These are phyloP conservation scores for Copromyces sp. DNA, from an alignment of 495 filamentous ascomycete species.

Conservation along the genomic window DNA sequence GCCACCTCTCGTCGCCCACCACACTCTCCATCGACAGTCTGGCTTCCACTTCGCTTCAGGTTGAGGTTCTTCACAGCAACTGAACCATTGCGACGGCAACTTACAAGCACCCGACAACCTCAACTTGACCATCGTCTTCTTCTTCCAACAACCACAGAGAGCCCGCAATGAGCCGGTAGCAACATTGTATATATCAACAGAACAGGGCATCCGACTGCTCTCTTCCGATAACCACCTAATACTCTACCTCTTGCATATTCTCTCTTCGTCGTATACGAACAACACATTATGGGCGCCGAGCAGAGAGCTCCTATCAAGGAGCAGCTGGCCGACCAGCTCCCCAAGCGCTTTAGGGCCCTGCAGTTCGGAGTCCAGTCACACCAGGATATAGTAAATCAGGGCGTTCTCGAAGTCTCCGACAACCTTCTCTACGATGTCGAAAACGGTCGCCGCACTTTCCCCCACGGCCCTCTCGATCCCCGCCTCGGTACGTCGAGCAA, in stretches of 20 bases:
- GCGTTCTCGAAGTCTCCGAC: constrained; percentile 84
- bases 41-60: background rate
- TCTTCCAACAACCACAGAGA: background rate
- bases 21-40: background rate
- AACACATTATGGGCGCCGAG: constrained; percentile 5
- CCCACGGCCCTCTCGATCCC: constrained; percentile 76
- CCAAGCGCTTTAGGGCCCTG: constrained; percentile 84
- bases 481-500: constrained; percentile 82
- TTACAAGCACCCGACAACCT: background rate
- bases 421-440: constrained; percentile 82
- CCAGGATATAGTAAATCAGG: constrained; percentile 89
- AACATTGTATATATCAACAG: background rate
- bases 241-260: background rate
- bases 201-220: constrained; percentile 8
- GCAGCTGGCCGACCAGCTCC: constrained; percentile 77
- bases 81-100: background rate
- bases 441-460: constrained; percentile 55
- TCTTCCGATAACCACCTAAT: background rate
- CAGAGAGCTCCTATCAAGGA: constrained; percentile 50
- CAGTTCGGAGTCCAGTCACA: constrained; percentile 91
- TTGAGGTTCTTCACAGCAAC: background rate
- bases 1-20: background rate
- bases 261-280: background rate
- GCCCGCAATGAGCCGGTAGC: constrained; percentile 10
- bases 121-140: background rate